A percentile compares a stretch with the other conserved stretches of the same genome.
These are phyloP conservation scores for Globisporangium spiculum DNA, from an alignment of 352 stramenopile species.

Conservation along the genomic window DNA sequence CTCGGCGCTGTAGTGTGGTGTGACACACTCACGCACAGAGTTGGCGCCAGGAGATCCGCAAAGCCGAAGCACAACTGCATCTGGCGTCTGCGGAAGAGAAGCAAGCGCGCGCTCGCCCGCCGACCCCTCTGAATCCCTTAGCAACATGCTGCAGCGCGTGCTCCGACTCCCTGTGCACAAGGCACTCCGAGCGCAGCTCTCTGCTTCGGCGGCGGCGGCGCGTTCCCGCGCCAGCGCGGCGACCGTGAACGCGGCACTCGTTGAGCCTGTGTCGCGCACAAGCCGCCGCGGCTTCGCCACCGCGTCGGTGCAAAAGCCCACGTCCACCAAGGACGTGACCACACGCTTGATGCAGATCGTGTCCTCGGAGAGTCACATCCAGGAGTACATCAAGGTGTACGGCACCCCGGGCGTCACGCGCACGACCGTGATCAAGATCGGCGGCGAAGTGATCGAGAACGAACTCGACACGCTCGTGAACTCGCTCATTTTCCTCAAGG, in stretches of 20 bases:
- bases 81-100: neutral
- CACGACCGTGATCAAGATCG: conserved; percentile 89
- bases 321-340: conserved; percentile 52
- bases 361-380: conserved; percentile 46
- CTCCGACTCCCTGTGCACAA: conserved; percentile 18
- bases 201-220: neutral
- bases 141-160: conserved; percentile 23
- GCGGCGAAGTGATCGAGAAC: conserved; percentile 85
- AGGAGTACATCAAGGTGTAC: conserved; percentile 75
- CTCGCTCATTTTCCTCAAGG: conserved; percentile 81
- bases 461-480: conserved; percentile 84
- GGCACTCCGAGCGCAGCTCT: conserved; percentile 13
- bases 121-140: neutral
- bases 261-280: conserved; percentile 10
- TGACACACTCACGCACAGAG: no score
- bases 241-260: neutral
- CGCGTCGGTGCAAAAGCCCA: conserved; percentile 15
- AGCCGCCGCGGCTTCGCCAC: conserved; percentile 11
- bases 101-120: neutral
- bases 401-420: conserved; percentile 63
- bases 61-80: neutral
- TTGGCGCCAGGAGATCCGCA: no score
- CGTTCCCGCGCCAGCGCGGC: conserved; percentile 1
- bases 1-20: no score
- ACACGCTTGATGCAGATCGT: conserved; percentile 61